Base-by-base conservation (phyloP, 2,329 filamentous ascomycete species). In the Colletotrichum orchidophilum region DNA sequence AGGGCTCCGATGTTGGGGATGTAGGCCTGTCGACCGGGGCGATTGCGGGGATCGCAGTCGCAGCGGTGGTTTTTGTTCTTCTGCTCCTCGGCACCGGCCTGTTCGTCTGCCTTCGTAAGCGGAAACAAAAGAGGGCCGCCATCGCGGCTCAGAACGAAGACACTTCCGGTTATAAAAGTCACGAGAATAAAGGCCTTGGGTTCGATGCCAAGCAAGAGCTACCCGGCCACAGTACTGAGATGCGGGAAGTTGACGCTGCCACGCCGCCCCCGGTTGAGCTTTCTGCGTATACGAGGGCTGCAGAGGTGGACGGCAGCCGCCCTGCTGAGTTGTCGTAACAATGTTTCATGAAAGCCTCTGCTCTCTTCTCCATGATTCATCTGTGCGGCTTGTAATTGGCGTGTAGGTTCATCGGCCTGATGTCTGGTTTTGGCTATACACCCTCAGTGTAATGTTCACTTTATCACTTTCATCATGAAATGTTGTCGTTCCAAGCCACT, bases 151-250 rank as follows among this genome's bases (percentile, higher is more conserved):
- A 60, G 21, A 12, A 4, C 6, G 46, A 53, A 18, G 12, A 15
- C 5, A 6, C 1, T 24, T 7, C n/a, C n/a, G 15, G 5, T 1
- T 29, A 42, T 12, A 18, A 29, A 29, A 42, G 11, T 9, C 21
- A 33, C 24, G 24, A 53, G 21, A 31, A 55, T 18, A 64, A 57
- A 35, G 52, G 50, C 11, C 15, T 18, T 1, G 65, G 57, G 15
- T 67, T 63, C 18, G 65, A 63, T 29, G 31, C 50, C 2, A 68
- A 68, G 21, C 65, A 68, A 24, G 65, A 68, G 9, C 58, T 68
- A 1, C 50, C 65, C 15, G 65, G 59, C 3, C 59, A 63, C 13
- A 4, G 33, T 0, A 24, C 29, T 2, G 50, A 63, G 50, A 63
- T 50, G 18, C 13, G 18, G 49, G 59, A 63, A 13, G 11, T 68